phyloP scores from a whole-genome alignment of 2,329 filamentous ascomycete species.

The Cladosporium colombiae region DNA sequence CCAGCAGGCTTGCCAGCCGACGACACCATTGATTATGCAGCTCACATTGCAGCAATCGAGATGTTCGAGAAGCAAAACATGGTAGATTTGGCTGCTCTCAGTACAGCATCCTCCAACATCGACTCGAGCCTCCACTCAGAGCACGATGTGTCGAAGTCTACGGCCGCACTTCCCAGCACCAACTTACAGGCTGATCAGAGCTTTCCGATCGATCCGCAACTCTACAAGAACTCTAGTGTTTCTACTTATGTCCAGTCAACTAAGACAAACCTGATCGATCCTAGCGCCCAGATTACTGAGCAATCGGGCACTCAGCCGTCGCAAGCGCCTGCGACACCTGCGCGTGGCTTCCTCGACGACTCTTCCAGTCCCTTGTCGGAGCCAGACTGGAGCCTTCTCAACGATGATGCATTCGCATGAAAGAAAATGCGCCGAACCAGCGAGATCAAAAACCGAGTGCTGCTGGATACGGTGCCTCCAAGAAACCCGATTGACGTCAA shows the following conservation, averaged over 20 bases:
- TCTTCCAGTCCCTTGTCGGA: background rate
- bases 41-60: background rate
- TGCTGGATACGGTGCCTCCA: background rate
- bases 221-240: background rate
- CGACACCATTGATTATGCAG: background rate
- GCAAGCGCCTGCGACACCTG: background rate
- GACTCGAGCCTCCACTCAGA: background rate
- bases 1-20: background rate
- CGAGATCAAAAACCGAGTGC: too few species aligned
- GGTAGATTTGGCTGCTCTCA: background rate
- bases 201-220: background rate
- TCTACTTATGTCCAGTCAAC: background rate
- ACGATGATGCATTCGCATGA: background rate
- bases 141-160: background rate
- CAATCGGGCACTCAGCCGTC: background rate
- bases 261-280: background rate
- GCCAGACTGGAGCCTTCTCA: slow-evolving; percentile 8
- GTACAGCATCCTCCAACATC: background rate
- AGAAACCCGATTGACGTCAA: background rate
- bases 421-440: background rate
- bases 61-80: background rate
- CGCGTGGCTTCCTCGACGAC: background rate
- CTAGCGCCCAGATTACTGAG: background rate
- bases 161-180: background rate
- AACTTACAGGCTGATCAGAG: background rate